Conservation (phyloP, 495 filamentous ascomycete genomes). For the Evernia prunastri region DNA sequence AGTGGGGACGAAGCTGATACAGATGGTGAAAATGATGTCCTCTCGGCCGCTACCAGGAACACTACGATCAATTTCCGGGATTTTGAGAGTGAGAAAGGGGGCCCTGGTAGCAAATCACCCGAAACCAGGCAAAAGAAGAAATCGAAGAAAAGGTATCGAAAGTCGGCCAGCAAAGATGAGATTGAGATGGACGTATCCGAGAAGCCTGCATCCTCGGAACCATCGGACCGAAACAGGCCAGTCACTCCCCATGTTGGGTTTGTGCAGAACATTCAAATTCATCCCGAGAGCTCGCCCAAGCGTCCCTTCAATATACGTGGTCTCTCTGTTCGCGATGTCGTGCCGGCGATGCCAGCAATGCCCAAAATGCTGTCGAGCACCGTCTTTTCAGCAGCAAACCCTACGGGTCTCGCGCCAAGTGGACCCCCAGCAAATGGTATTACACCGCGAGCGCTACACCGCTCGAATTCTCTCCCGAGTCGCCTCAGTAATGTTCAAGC, state of each 20-base stretch:
- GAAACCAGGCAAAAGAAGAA: constrained; percentile 39
- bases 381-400: constrained; percentile 50
- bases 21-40: constrained; percentile 29
- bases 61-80: constrained; percentile 35
- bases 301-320: constrained; percentile 42
- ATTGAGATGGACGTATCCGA: constrained; percentile 11
- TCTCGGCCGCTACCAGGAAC: constrained; percentile 6
- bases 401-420: constrained; percentile 32
- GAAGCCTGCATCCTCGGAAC: constrained; percentile 2
- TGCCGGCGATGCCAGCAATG: constrained; percentile 40
- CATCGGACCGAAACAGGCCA: background rate
- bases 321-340: constrained; percentile 35
- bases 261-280: constrained; percentile 25
- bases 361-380: constrained; percentile 58
- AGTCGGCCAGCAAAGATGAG: constrained; percentile 22
- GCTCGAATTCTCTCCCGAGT: constrained; percentile 74
- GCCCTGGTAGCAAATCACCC: constrained; percentile 19
- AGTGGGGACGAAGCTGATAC: constrained; percentile 46
- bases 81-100: constrained; percentile 35
- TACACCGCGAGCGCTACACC: constrained; percentile 56
- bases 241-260: constrained; percentile 30
- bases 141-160: constrained; percentile 30
- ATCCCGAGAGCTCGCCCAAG: constrained; percentile 31
- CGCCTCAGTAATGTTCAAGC: constrained; percentile 47
- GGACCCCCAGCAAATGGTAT: constrained; percentile 44